A percentile compares a stretch with the other conserved stretches of the same genome.
Evolutionary conservation across 2,329 filamentous ascomycete species (phyloP).

Genomic region (Talaromyces pinophilus): DNA sequence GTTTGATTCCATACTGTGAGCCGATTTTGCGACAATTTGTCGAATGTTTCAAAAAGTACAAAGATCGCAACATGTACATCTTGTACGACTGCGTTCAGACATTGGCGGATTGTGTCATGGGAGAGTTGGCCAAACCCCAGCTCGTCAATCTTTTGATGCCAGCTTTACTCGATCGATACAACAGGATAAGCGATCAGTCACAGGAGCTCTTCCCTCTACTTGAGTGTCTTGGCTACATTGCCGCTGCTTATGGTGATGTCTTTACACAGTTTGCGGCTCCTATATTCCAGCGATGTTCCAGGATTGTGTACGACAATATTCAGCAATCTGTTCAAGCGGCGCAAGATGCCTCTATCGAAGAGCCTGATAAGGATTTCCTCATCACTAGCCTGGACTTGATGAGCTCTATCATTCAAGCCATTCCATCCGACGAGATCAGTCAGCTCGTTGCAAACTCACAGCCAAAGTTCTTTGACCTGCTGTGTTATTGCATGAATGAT

Average conservation of each 20-base stretch:
- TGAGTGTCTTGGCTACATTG: slow-evolving; percentile 95
- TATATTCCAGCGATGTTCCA: slow-evolving; percentile 84
- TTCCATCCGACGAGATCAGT: slow-evolving; percentile 71
- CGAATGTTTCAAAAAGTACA: slow-evolving; percentile 89
- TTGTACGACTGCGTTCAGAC: slow-evolving; percentile 99
- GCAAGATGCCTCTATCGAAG: slow-evolving; percentile 68
- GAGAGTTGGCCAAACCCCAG: slow-evolving; percentile 74
- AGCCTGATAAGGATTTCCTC: slow-evolving; percentile 94
- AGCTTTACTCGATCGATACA: slow-evolving; percentile 83
- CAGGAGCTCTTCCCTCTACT: slow-evolving; percentile 90
- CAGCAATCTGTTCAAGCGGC: slow-evolving; percentile 73
- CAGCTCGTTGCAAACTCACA: slow-evolving; percentile 74
- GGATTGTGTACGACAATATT: slow-evolving; percentile 88
- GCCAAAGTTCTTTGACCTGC: slow-evolving; percentile 83
- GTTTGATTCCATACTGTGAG: slow-evolving; percentile 79
- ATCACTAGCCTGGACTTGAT: slow-evolving; percentile 92
- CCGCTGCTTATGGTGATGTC: slow-evolving; percentile 75
- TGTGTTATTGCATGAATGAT: slow-evolving; percentile 91
- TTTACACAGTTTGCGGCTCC: slow-evolving; percentile 84
- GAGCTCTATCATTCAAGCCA: slow-evolving; percentile 88
- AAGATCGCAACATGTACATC: slow-evolving; percentile 98
- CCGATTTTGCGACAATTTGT: slow-evolving; percentile 93
- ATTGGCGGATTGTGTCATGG: slow-evolving; percentile 85
- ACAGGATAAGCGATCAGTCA: slow-evolving; percentile 82
- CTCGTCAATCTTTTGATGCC: slow-evolving; percentile 90